phyloP scores from a whole-genome alignment of 352 stramenopile species.

The Blastocystis sp. region DNA sequence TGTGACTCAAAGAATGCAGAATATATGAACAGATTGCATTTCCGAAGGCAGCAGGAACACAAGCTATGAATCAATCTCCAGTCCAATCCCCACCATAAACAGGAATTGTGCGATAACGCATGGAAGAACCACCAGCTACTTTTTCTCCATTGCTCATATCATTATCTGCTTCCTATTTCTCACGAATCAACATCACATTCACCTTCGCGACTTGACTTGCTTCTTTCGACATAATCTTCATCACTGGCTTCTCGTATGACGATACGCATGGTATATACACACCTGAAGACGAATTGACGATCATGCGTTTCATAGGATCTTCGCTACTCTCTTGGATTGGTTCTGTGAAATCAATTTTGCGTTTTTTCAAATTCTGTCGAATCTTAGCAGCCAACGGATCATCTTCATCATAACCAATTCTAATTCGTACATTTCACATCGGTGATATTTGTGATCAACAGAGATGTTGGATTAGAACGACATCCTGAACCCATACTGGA shows the following conservation, averaged over 20 bases:
- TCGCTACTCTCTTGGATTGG: not conserved
- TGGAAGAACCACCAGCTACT: slow-evolving; percentile 89
- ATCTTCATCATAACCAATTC: slow-evolving; percentile 64
- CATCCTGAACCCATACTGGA: slow-evolving; percentile 83
- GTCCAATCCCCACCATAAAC: slow-evolving; percentile 77
- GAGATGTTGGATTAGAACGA: slow-evolving; percentile 87
- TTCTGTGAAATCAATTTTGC: slow-evolving; percentile 69
- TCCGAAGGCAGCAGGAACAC: slow-evolving; percentile 88
- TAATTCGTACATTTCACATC: slow-evolving; percentile 70
- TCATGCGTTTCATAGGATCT: slow-evolving; percentile 45
- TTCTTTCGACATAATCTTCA: slow-evolving; percentile 85
- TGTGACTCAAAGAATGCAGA: slow-evolving; percentile 81
- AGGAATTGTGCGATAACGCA: slow-evolving; percentile 87
- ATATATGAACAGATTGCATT: slow-evolving; percentile 87
- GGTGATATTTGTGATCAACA: slow-evolving; percentile 88
- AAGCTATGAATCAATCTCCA: not conserved
- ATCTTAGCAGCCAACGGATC: slow-evolving; percentile 90
- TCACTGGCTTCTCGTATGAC: slow-evolving; percentile 88
- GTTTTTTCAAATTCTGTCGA: slow-evolving; percentile 83
- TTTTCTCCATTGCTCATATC: slow-evolving; percentile 70
- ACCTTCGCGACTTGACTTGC: slow-evolving; percentile 64
- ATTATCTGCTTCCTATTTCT: not conserved
- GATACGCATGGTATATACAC: slow-evolving; percentile 70
- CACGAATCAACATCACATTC: not conserved
- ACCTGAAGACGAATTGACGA: slow-evolving; percentile 4